Evolutionary conservation across 169 alveolate genomes (phyloP), one percentile per base, ranked within the genome.

Genomic region (Plasmodium gonderi): DNA sequence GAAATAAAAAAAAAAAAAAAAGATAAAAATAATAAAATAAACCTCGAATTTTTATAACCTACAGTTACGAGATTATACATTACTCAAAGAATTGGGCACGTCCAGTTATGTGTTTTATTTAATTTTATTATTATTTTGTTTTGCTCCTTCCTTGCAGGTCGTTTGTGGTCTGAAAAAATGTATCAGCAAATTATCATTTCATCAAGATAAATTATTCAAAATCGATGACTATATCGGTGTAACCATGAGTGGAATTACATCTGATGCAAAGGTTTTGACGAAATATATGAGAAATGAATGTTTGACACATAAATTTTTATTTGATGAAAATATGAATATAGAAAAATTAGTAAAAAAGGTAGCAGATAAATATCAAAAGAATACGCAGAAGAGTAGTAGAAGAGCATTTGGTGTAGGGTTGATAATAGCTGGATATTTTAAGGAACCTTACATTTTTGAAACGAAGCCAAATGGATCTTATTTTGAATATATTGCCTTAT

Each of bases 341-440:
- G 97, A 97, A 42, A 96, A 98, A 89, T 97, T 98, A 80, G 98
- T 98, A 12, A 95, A 94, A 69, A 98, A 97, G 91, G 97, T 99
- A 45, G 98, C 99, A 7, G 98, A 98, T 93, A 98, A 98, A 89
- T 97, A 99, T 29, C 99, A 99, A 83, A 95, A 96, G 77, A 98
- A 98, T 96, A 99, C 99, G 26, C 99, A 97, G 76, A 96, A 97
- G 68, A 96, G 98, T 79, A 97, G 98, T n/a, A 98, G 98, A 95
- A 96, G 99, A 82, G 99, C 99, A 5, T 98, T 98, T 96, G 99
- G 99, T 44, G 99, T 98, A 74, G 99, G 99, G 67, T 95, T 98
- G 49, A 97, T 98, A 72, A 96, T 98, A 65, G 99, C 98, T 33
- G 99, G 99, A 14, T 95, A 95, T 93, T 99, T 97, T 95, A 98